phyloP scores from a whole-genome alignment of 108 stramenopile species.

The Hondaea fermentalgiana region DNA sequence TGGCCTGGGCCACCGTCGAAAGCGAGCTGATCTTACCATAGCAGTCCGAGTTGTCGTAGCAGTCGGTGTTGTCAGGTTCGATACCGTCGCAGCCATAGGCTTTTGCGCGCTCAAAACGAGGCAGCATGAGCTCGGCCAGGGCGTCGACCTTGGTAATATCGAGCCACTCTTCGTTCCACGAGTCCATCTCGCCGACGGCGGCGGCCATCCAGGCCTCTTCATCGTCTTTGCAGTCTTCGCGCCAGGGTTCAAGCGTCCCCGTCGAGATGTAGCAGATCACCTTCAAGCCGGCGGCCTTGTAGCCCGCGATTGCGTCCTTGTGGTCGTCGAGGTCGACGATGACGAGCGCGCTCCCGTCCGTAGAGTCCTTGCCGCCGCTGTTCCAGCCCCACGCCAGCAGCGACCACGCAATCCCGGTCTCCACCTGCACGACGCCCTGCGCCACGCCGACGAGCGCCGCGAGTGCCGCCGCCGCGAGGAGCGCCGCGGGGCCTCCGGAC shows the following conservation, averaged over 20 bases:
- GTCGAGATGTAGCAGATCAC: background rate
- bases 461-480: background rate
- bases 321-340: background rate
- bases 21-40: background rate
- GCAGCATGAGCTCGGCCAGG: slow-evolving; percentile 18
- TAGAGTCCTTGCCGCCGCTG: background rate
- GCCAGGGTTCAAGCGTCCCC: background rate
- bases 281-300: background rate
- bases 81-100: slow-evolving; percentile 32
- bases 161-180: slow-evolving; percentile 28
- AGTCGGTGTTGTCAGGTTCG: slow-evolving; percentile 33
- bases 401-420: background rate
- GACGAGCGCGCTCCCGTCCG: background rate
- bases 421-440: background rate
- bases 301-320: background rate
- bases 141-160: slow-evolving; percentile 19
- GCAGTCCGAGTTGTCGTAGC: slow-evolving; percentile 19
- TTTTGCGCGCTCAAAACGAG: slow-evolving; percentile 21
- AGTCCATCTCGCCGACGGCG: background rate
- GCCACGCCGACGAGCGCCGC: background rate
- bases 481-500: background rate
- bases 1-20: background rate
- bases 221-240: background rate
- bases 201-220: background rate
- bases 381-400: slow-evolving; percentile 14